Conservation (phyloP, 306 rosid genomes). For the Argentina anserina region DNA sequence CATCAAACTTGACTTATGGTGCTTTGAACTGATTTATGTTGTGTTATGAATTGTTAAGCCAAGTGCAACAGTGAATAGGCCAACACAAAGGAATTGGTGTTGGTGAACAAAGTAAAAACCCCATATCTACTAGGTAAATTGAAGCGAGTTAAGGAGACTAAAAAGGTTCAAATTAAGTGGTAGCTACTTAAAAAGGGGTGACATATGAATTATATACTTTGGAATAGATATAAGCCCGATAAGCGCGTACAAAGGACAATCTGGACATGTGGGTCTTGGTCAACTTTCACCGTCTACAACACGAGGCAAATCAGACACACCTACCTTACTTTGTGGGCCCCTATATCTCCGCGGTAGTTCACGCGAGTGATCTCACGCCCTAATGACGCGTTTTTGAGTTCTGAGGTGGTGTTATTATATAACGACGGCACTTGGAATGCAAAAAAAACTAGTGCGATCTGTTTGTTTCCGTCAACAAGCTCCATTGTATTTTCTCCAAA, state of each 20-base stretch:
- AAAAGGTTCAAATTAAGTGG: too few relatives aligned
- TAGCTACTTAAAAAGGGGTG: neutral
- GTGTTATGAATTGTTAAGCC: too few relatives aligned
- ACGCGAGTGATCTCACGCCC: neutral
- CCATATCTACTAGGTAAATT: too few relatives aligned
- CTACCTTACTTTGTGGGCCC: neutral
- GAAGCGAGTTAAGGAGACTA: too few relatives aligned
- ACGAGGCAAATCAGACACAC: neutral
- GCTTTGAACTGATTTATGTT: too few relatives aligned
- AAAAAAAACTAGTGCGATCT: too few relatives aligned
- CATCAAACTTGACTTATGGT: neutral
- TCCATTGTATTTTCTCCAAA: too few relatives aligned
- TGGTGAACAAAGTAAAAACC: too few relatives aligned
- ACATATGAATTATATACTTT: neutral
- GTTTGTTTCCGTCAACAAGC: neutral
- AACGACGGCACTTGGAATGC: neutral
- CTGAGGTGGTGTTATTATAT: neutral
- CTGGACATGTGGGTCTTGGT: neutral
- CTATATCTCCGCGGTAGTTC: neutral
- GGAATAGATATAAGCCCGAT: neutral
- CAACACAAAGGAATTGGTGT: too few relatives aligned
- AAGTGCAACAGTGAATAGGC: too few relatives aligned
- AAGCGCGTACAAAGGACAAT: neutral
- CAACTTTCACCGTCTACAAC: neutral
- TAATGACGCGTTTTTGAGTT: neutral